Conservation (phyloP, 148 eudicot species). For the Cornus suecica region DNA sequence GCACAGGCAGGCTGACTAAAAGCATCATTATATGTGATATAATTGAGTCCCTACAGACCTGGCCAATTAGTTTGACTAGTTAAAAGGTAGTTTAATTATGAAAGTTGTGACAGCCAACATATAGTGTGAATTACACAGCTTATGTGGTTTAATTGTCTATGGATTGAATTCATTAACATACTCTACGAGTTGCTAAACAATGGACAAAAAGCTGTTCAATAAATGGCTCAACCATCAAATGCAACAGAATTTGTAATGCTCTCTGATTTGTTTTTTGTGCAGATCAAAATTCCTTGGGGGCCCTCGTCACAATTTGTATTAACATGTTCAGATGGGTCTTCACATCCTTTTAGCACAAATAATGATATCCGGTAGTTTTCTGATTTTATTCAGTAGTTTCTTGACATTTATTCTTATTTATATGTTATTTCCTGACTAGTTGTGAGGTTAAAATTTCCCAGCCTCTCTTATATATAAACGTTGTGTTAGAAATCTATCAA, state of each 20-base stretch:
- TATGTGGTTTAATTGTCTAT: too few relatives aligned
- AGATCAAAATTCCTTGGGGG: slow-evolving; percentile 92
- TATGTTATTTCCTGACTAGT: background rate
- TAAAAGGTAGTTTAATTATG: background rate
- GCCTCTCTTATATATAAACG: background rate
- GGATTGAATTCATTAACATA: too few relatives aligned
- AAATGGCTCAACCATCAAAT: background rate
- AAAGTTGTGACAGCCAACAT: too few relatives aligned
- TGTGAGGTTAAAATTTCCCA: background rate
- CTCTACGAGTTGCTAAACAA: background rate
- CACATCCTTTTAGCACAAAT: slow-evolving; percentile 68
- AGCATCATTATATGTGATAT: too few relatives aligned
- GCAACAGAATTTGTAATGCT: background rate
- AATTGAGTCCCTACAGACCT: background rate
- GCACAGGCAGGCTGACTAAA: background rate
- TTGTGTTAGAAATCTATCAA: background rate
- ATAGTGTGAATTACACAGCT: too few relatives aligned
- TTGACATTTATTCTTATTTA: too few relatives aligned
- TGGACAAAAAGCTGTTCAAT: background rate
- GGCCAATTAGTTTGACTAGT: background rate
- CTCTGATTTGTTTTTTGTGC: slow-evolving; percentile 18
- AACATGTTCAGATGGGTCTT: slow-evolving; percentile 72
- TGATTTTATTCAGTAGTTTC: background rate
- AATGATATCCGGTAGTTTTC: slow-evolving; percentile 61
- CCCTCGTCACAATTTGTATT: slow-evolving; percentile 74